Evolutionary conservation across 169 alveolate genomes (phyloP), one percentile per base, ranked within the genome.

Genomic region (Cryptosporidium tyzzeri): DNA sequence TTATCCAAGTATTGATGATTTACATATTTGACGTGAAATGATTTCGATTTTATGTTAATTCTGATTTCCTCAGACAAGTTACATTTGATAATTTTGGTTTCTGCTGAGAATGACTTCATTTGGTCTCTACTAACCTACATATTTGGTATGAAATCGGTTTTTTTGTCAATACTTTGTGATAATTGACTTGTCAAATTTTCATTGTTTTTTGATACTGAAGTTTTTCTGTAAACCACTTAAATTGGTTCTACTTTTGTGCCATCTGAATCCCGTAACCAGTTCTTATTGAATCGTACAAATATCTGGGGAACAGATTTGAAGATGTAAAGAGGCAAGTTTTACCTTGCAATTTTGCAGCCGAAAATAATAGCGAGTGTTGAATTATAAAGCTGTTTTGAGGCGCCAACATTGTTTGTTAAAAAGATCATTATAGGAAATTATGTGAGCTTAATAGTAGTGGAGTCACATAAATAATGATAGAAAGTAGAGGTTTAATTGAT

Each of bases 401-500:
- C 71, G 71, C 71, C 71, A 65, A 65, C 1, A 0, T 26, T 37
- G 14, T 31, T 6, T 50, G 71, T 65, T 65, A 65, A 65, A 65
- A 65, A 65, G 71, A 65, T 65, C 71, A 35, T 59, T 59, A 23
- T 65, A 31, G 50, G 51, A 29, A 65, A 0, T 65, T 33, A 18
- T 65, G 21, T 65, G 71, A 65, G 14, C 23, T 37, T 21, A 65
- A 37, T 33, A 31, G 50, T 65, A 65, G 51, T 65, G 71, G 31
- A 16, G 50, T 65, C 71, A 65, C 48, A 31, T 6, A 33, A 65
- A 33, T 65, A 65, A 65, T 65, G 71, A 65, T 65, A 65, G 71
- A 29, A n/a, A 35, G 50, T 65, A 65, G 51, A 39, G 12, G 26
- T 65, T 37, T 33, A 65, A 65, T 65, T 65, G 44, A 65, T 65